Conservation (phyloP, 1,139 yeast genomes). For the Candida smagusa region DNA sequence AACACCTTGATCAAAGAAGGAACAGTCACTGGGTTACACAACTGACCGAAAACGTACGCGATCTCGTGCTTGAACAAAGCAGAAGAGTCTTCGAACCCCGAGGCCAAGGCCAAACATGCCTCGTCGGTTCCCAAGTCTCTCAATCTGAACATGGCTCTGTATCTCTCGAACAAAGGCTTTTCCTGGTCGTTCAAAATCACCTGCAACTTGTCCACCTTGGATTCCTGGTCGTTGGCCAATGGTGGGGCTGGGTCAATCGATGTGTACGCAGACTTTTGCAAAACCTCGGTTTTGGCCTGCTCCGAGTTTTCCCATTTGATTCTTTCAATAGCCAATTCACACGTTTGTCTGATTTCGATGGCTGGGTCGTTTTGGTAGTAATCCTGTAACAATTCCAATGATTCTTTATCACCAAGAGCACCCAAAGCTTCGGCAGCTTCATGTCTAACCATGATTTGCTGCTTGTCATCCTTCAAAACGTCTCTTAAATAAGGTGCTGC, state of each 20-base stretch:
- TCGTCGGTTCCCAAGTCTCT: slow-evolving; percentile 93
- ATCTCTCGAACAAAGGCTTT: slow-evolving; percentile 84
- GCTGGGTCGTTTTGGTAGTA: slow-evolving; percentile 72
- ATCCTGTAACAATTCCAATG: slow-evolving; percentile 63
- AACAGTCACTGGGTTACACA: slow-evolving; percentile 90
- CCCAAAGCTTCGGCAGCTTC: slow-evolving; percentile 99
- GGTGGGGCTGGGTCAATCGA: slow-evolving; percentile 99
- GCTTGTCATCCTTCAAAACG: slow-evolving; percentile 63
- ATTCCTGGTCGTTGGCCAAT: slow-evolving; percentile 58
- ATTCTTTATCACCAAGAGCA: slow-evolving; percentile 81
- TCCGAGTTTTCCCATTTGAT: slow-evolving; percentile 88
- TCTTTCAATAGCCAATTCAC: slow-evolving; percentile 94
- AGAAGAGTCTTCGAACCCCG: slow-evolving; percentile 85
- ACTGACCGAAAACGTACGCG: slow-evolving; percentile 96
- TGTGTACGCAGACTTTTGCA: slow-evolving; percentile 74
- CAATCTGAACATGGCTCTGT: slow-evolving; percentile 97
- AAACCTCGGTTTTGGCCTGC: slow-evolving; percentile 55
- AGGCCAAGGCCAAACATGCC: slow-evolving; percentile 87
- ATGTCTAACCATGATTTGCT: slow-evolving; percentile 96
- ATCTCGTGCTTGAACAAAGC: slow-evolving; percentile 97
- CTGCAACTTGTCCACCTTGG: slow-evolving; percentile 61
- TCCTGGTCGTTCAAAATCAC: slow-evolving; percentile 69
- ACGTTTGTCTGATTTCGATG: slow-evolving; percentile 91
- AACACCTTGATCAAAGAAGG: slow-evolving; percentile 83
- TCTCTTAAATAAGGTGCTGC: slow-evolving; percentile 74